phyloP scores from a whole-genome alignment of 129 eudicot species.

The Artemisia argyi region DNA sequence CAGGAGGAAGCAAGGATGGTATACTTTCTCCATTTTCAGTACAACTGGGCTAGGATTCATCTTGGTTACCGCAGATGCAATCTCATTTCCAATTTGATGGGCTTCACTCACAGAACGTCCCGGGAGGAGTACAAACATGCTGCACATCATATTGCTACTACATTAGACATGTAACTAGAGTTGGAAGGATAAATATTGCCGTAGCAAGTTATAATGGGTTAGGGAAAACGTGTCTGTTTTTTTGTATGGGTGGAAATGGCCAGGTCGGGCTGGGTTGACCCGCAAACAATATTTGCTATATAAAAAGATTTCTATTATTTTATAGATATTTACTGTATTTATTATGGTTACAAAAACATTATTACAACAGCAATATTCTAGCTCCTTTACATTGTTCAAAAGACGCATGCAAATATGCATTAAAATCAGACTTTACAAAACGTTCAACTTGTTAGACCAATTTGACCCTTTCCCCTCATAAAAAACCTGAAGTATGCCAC shows the following conservation, averaged over 20 bases:
- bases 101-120: constrained; percentile 87
- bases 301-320: neutral
- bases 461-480: neutral
- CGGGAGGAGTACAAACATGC: constrained; percentile 90
- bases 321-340: neutral
- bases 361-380: neutral
- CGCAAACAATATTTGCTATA: too few species aligned
- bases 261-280: neutral
- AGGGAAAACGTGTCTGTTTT: neutral
- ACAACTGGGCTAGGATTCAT: constrained; percentile 92
- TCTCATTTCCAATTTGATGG: constrained; percentile 73
- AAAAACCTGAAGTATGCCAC: neutral
- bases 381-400: neutral
- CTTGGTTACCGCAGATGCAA: constrained; percentile 71
- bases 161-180: neutral
- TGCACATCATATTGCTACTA: constrained; percentile 37
- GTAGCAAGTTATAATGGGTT: neutral
- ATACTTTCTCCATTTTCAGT: constrained; percentile 93
- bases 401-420: neutral
- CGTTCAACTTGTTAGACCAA: neutral
- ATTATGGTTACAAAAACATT: neutral
- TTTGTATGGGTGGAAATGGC: neutral
- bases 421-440: neutral
- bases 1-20: constrained; percentile 89
- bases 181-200: neutral